phyloP scores from a whole-genome alignment of 176 grass and related monocot species.

The Oryza rufipogon region DNA sequence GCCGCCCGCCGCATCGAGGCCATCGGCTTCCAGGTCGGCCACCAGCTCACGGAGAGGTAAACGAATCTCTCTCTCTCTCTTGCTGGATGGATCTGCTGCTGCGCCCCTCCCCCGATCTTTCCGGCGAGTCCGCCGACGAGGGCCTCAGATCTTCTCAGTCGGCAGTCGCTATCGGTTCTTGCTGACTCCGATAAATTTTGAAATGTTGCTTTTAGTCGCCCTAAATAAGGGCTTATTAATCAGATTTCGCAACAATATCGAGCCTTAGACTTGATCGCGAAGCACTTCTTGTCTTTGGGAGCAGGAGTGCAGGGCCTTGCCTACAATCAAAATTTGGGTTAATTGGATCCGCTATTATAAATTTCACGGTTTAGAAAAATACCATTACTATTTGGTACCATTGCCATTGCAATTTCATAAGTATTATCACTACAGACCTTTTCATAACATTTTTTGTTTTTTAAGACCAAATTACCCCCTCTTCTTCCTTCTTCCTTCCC shows the following conservation, averaged over 20 bases:
- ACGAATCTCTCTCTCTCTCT: background rate
- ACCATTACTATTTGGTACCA: too few relatives aligned
- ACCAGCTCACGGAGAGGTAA: slow-evolving; percentile 93
- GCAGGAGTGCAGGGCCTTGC: too few relatives aligned
- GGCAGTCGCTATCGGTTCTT: background rate
- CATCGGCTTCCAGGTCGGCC: slow-evolving; percentile 95
- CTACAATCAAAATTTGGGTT: background rate
- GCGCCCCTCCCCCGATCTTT: background rate
- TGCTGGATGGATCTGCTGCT: slow-evolving; percentile 19
- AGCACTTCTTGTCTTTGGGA: background rate
- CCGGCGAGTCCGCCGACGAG: background rate
- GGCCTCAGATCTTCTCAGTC: background rate
- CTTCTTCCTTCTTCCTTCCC: too few relatives aligned
- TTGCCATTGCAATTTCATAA: too few relatives aligned
- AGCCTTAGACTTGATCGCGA: background rate
- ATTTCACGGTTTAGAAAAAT: too few relatives aligned
- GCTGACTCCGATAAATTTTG: background rate
- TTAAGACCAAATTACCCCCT: too few relatives aligned
- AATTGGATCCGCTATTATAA: too few relatives aligned
- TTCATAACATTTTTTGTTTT: too few relatives aligned
- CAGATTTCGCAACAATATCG: slow-evolving; percentile 13
- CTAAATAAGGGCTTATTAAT: background rate
- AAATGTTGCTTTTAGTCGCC: background rate
- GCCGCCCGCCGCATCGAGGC: slow-evolving; percentile 94
- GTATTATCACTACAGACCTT: too few relatives aligned